Base-by-base conservation (phyloP, 2,329 filamentous ascomycete species). In the Aureobasidium vineae region DNA sequence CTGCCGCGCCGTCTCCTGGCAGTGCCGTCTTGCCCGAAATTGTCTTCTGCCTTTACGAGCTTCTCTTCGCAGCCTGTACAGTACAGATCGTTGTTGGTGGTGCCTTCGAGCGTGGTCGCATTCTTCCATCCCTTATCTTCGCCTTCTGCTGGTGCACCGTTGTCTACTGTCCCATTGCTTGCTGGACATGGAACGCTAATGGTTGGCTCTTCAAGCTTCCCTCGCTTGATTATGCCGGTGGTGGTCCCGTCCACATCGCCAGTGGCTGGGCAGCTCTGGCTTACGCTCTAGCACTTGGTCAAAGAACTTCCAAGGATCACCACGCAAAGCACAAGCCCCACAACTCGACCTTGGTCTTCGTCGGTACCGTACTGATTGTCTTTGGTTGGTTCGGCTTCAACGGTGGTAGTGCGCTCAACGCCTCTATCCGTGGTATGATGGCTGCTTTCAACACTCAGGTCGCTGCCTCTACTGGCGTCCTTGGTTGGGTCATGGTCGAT, bases 101-200 rank as follows among this genome's bases (percentile, higher is more conserved):
- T 56, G 83, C 85, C 2, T 88, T 89, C 67, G 84, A 86, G 71
- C 80, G 85, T 72, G 86, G 86, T n/a, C 82, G 85, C 28, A 87
- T 89, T 72, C 66, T 88, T 23, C 86, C 84, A 49, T 87, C 85
- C 10, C 81, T 90, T 72, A 78, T 90, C 31, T 90, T 88, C 69
- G 79, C 82, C 26, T 85, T 88, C 73, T 83, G 79, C 71, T 88
- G 86, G 86, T 84, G 85, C 0, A 88, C 86, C 0, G 80, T 88
- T 65, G 86, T 88, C 2, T 88, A 88, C 75, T 88, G 82, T 70
- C 82, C 83, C 0, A 83, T 88, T 41, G 86, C 86, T 0, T 86
- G 83, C 76, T 88, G 86, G 86, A 87, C 85, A 4, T 89, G 87
- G 87, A 89, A 89, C 71, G 72, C 82, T n/a, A 84, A 83, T 63